Base-by-base conservation (phyloP, 2,329 filamentous ascomycete species). In the Iodosphaeria phyllophila region DNA sequence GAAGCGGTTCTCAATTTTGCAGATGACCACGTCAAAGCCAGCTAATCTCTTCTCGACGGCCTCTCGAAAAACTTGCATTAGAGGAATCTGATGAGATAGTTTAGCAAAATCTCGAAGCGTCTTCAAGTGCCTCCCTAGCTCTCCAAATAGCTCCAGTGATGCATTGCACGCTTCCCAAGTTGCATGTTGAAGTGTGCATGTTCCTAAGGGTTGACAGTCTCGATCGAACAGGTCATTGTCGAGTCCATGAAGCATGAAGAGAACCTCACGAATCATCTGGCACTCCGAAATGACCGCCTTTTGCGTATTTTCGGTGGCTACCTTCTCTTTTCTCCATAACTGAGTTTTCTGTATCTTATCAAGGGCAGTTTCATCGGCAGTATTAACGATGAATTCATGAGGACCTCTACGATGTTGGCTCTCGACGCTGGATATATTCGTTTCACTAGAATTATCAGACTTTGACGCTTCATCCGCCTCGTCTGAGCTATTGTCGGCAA, bases 171-270 rank as follows among this genome's bases (percentile, higher is more conserved):
- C 54, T 13, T 62, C 54, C 52, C 52, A 55, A 0, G 57, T 56
- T 8, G 64, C 43, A 28, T 60, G 51, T 0, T 47, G 39, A 14
- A 67, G 50, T 28, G 64, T 56, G 27, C 56, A 64, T 2, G 36
- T 37, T 4, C 49, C 38, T 2, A 48, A 42, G 0, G 54, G 52
- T 5, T 43, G 34, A 9, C 50, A 54, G 24, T 55, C 40, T 4
- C 36, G 13, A 28, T 51, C 52, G 38, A 84, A 92, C 1, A 92
- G 42, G 2, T 70, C 74, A 3, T 77, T 86, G 5, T 72, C 64
- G 4, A 89, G 52, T 1, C 84, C 84, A 27, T 70, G 66, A 0
- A 95, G 60, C 79, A 93, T 91, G 38, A 80, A 86, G 1, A 93
- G 54, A 0, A 70, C 65, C 40, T 95, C 83, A 23, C 82, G 68